Evolutionary conservation across 2,329 filamentous ascomycete genomes (phyloP).

Genomic region (Hymenoscyphus linearis): DNA sequence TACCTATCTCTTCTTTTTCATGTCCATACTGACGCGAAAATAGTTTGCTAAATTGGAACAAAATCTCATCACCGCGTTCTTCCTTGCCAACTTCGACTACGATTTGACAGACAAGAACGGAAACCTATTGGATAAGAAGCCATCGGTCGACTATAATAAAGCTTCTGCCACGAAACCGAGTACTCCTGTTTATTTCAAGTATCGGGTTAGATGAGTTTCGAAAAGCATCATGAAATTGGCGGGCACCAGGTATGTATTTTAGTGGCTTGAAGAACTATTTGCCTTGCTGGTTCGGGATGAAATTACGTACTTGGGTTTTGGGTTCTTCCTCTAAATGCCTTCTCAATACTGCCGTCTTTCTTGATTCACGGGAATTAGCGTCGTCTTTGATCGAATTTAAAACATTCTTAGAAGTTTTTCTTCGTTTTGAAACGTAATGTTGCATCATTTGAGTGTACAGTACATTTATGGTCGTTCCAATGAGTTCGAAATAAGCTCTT

Average conservation of each 20-base stretch:
- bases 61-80: conserved; percentile 44
- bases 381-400: too few relatives aligned
- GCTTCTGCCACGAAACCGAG: conserved; percentile 38
- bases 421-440: too few relatives aligned
- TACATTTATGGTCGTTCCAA: too few relatives aligned
- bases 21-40: not conserved
- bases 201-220: conserved; percentile 18
- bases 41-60: conserved; percentile 49
- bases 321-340: not conserved
- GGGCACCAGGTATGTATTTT: not conserved
- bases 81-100: conserved; percentile 45
- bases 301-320: not conserved
- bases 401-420: too few relatives aligned
- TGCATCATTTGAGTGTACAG: too few relatives aligned
- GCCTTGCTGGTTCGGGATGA: not conserved
- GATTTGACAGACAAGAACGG: conserved; percentile 38
- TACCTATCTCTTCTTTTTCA: not conserved
- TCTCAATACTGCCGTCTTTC: too few relatives aligned
- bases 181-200: conserved; percentile 34
- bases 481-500: too few relatives aligned
- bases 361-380: too few relatives aligned
- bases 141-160: conserved; percentile 34
- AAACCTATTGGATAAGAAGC: conserved; percentile 27
- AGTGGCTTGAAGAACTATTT: not conserved
- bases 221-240: not conserved